Conservation (phyloP, 2,329 filamentous ascomycete species). For the Colletotrichum godetiae region DNA sequence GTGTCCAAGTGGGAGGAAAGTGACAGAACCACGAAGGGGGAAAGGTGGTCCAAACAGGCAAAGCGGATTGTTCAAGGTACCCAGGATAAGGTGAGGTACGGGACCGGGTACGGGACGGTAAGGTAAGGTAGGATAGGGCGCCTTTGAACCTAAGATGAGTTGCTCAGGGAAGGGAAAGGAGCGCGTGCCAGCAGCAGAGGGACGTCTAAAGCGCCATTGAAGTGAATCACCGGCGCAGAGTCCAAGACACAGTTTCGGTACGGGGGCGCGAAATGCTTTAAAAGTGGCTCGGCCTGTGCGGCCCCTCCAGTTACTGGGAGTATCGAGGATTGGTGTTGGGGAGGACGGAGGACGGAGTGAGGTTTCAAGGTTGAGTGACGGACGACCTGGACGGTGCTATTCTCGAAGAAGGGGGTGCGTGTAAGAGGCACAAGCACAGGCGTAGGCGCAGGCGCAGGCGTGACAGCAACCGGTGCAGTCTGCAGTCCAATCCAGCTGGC, state of each 20-base stretch:
- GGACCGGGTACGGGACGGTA: background rate
- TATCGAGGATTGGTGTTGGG: slow-evolving; percentile 27
- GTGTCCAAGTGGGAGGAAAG: slow-evolving; percentile 6
- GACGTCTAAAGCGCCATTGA: slow-evolving; percentile 35
- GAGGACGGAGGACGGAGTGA: slow-evolving; percentile 10
- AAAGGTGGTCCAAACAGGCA: background rate
- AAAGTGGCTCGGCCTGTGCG: slow-evolving; percentile 33
- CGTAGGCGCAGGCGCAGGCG: background rate
- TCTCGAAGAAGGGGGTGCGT: slow-evolving; percentile 2
- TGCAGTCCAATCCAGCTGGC: background rate
- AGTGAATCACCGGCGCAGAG: slow-evolving; percentile 31
- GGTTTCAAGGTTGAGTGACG: slow-evolving; percentile 27
- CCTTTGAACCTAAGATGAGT: background rate
- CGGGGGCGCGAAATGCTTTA: slow-evolving; percentile 30
- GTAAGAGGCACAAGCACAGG: background rate
- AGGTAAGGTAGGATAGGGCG: background rate
- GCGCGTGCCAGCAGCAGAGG: slow-evolving; percentile 28
- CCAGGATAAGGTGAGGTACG: background rate
- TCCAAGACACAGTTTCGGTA: slow-evolving; percentile 35
- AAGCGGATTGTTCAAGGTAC: slow-evolving; percentile 14
- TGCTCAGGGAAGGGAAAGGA: slow-evolving; percentile 13
- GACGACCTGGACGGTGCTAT: background rate
- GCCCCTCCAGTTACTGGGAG: slow-evolving; percentile 21
- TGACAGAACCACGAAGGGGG: slow-evolving; percentile 17
- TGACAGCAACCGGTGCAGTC: background rate